Evolutionary conservation across 2,329 filamentous ascomycete genomes (phyloP).

Genomic region (Penicillium sumatraense): DNA sequence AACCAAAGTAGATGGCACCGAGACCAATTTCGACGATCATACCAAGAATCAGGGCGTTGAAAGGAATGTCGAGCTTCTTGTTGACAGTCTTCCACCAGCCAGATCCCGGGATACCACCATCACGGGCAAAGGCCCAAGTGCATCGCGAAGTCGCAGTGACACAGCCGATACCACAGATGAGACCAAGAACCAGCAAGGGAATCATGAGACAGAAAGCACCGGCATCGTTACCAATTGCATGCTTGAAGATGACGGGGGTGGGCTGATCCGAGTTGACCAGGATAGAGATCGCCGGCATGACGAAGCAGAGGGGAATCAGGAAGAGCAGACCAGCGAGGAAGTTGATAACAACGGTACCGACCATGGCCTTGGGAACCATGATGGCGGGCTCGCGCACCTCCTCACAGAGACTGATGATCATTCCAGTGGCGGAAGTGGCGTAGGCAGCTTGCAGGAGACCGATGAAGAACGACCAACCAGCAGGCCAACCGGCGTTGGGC

Average conservation of each 20-base stretch:
- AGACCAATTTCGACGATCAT: conserved; percentile 71
- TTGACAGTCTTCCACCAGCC: conserved; percentile 68
- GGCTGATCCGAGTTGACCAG: conserved; percentile 71
- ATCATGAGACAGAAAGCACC: conserved; percentile 76
- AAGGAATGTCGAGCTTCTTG: conserved; percentile 67
- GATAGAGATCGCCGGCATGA: conserved; percentile 69
- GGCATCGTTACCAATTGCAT: conserved; percentile 68
- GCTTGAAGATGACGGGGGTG: conserved; percentile 74
- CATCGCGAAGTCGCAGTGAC: conserved; percentile 73
- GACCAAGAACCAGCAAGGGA: conserved; percentile 68
- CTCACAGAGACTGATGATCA: conserved; percentile 74
- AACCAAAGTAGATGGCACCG: conserved; percentile 80
- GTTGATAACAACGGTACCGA: conserved; percentile 67
- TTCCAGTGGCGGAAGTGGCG: conserved; percentile 71
- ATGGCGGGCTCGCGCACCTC: conserved; percentile 66
- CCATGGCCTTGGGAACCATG: conserved; percentile 71
- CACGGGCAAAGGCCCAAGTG: conserved; percentile 74
- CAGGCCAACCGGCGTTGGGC: conserved; percentile 69
- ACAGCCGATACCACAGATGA: conserved; percentile 73
- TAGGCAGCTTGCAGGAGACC: conserved; percentile 68
- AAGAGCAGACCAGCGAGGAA: conserved; percentile 68
- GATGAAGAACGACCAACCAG: conserved; percentile 72
- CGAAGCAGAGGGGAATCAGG: conserved; percentile 73
- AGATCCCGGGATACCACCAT: conserved; percentile 72
- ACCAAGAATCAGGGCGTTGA: conserved; percentile 70